Percentiles rank a stretch among this genome's conserved stretches.
Conservation (phyloP, 2,329 filamentous ascomycete species). For the Rachicladosporium sp. region DNA sequence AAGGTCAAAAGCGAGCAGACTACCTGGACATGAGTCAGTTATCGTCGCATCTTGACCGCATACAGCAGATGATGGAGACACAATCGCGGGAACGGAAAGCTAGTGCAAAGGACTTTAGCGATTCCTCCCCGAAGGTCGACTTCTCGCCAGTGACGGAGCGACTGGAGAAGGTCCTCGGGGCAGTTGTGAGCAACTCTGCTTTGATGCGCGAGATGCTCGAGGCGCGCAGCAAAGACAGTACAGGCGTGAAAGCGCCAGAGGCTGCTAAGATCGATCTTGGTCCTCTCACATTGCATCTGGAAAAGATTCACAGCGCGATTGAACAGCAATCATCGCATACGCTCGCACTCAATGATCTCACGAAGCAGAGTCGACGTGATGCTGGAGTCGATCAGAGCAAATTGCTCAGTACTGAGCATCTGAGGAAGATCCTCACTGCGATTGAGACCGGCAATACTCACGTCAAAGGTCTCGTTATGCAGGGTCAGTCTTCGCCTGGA, state of each 20-base stretch:
- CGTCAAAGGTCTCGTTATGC: too few relatives aligned
- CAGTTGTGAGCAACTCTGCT: conserved; percentile 17
- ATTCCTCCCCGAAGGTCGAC: conserved; percentile 8
- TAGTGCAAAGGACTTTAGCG: conserved; percentile 5
- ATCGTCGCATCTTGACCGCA: conserved; percentile 16
- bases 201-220: conserved; percentile 13
- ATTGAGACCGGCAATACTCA: too few relatives aligned
- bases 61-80: conserved; percentile 16
- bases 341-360: too few relatives aligned
- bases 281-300: conserved; percentile 11
- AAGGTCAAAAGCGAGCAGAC: conserved; percentile 8
- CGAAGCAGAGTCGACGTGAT: too few relatives aligned
- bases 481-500: too few relatives aligned
- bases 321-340: conserved; percentile 13
- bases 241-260: background rate
- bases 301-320: conserved; percentile 15
- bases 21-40: conserved; percentile 14
- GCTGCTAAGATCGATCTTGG: conserved; percentile 10
- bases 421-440: too few relatives aligned
- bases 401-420: too few relatives aligned
- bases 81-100: conserved; percentile 9
- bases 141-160: conserved; percentile 12
- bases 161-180: conserved; percentile 14
- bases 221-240: conserved; percentile 3
- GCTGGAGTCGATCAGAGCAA: too few relatives aligned